These are phyloP conservation scores for Ambispora gerdemannii DNA, from an alignment of 192 early-diverging fungal genomes.

Conservation along the genomic window DNA sequence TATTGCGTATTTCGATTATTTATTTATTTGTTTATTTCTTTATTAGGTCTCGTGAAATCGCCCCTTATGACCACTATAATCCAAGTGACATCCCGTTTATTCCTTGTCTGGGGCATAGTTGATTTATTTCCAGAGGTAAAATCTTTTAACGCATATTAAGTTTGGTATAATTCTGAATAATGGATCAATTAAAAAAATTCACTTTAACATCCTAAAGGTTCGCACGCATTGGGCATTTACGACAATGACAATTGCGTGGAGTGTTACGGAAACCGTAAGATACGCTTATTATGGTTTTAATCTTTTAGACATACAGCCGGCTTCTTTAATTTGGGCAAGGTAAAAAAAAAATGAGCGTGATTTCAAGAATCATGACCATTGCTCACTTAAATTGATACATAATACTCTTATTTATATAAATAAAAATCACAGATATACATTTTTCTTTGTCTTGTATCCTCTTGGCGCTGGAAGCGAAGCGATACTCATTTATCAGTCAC, in stretches of 20 bases:
- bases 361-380: too few relatives aligned
- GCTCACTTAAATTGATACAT: too few relatives aligned
- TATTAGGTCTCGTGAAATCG: constrained; percentile 73
- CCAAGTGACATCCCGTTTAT: constrained; percentile 84
- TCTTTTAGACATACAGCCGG: constrained; percentile 59
- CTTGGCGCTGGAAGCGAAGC: constrained; percentile 83
- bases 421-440: constrained; percentile 93
- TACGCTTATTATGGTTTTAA: constrained; percentile 87
- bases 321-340: constrained; percentile 52
- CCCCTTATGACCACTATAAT: constrained; percentile 74
- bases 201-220: constrained; percentile 39
- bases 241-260: constrained; percentile 89
- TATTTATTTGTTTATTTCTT: not conserved
- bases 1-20: not conserved
- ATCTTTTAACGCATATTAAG: too few relatives aligned
- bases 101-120: constrained; percentile 80
- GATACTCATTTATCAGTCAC: constrained; percentile 67
- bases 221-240: constrained; percentile 64
- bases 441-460: constrained; percentile 94
- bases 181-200: not conserved
- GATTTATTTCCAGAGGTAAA: constrained; percentile 63
- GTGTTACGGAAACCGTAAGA: constrained; percentile 85
- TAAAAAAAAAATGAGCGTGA: too few relatives aligned
- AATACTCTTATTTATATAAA: too few relatives aligned
- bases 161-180: too few relatives aligned